Evolutionary conservation across 129 eudicot species (phyloP), one percentile per base, ranked within the genome.

Genomic region (Flaveria ramosissima): DNA sequence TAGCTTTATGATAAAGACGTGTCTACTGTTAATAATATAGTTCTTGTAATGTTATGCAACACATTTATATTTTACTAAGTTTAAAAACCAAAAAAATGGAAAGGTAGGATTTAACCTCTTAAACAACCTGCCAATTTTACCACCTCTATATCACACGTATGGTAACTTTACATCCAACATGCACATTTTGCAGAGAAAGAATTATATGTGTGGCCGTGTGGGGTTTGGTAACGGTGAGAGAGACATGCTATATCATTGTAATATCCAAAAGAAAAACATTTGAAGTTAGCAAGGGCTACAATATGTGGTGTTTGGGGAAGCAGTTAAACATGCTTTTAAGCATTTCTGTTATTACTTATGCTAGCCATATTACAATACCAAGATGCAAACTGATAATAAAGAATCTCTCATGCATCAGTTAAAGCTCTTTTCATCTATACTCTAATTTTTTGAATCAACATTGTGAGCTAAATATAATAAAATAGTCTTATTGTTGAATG

Each of bases 311-410:
- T 55, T 32, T 36, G 65, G 67, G 32, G 50, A 55, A 32, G 76
- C 51, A 72, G 67, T 55, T 72, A 17, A 72, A 19, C 52, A 72
- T 52, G 76, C 30, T 72, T 30, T 52, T 30, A 27, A n/a, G 30
- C 16, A 51, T 11, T 5, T 36, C 41, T 5, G 41, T 5, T 5
- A 36, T 36, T 36, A 36, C 41, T 0, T 36, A 36, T 5, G 41
- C 41, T 36, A 36, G 41, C 41, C 41, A 36, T 36, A 5, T 36
- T 36, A 5, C 41, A 36, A 36, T 36, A 36, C 41, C 41, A 36
- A 36, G 41, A 36, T 36, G 41, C 7, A 36, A 36, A 36, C 41
- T 36, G 41, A 36, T 36, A 36, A 36, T 36, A 8, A 36, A 36
- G 7, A 36, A 36, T 36, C 61, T 50, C 55, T 50, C 14, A 2